Base-by-base conservation (phyloP, 2,329 filamentous ascomycete species). In the Chaetomium olivaceum region DNA sequence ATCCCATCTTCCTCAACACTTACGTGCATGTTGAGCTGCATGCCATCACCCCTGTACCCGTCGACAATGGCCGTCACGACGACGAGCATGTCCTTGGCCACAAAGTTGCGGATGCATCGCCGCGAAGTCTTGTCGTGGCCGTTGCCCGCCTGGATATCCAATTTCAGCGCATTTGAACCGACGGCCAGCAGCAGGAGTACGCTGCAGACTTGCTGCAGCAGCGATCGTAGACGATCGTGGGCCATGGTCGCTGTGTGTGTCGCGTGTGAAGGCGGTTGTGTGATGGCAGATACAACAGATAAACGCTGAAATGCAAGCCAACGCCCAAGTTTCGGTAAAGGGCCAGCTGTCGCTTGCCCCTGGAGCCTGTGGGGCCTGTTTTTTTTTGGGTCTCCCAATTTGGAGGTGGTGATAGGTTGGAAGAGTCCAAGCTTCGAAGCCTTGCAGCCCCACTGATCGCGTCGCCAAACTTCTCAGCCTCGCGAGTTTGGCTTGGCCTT, bases 101-200 rank as follows among this genome's bases (percentile, higher is more conserved):
- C 93, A 78, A 97, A 99, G 82, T 99, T 99, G 77, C 94, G 88
- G 78, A 99, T 91, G 82, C 95, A 99, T 81, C 94, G 87, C 81
- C 94, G 91, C 75, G 68, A 69, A 48, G 89, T 87, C 74, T 85
- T 87, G 68, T 82, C 87, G 77, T 86, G 82, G 65, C 80, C 78
- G 61, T 81, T 79, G 70, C 88, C 85, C 54, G 93, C 92, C 73
- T 87, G 80, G 68, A 99, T 87, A 75, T 99, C 95, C 85, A 99
- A 97, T 83, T 96, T 97, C 74, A 99, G 88, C 66, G 93, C 93
- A 71, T 83, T 79, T 69, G 82, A 80, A 70, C 80, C 80, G 66
- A 81, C 80, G 69, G 83, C 78, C 65, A 89, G 77, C 64, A 89
- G 77, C 70, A 88, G 77, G 70, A 88, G 76, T 60, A 88, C 74